Percentiles rank a stretch among this genome's conserved stretches.
These are phyloP conservation scores for Aspergillus sp. DNA, from an alignment of 2,329 filamentous ascomycete genomes.

Conservation along the genomic window DNA sequence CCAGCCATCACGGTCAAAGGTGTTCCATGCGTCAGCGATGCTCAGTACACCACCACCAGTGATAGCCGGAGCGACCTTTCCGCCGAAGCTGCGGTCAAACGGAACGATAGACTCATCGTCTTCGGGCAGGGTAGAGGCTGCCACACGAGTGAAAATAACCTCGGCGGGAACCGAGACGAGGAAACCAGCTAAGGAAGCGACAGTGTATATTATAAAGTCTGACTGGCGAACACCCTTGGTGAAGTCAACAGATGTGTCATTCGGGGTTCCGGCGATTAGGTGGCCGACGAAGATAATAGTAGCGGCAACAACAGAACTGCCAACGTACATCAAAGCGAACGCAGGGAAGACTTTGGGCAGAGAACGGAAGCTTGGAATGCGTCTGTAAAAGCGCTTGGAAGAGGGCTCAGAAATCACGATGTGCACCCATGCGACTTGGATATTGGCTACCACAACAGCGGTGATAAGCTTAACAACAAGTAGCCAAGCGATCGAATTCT, in stretches of 20 bases:
- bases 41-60: slow-evolving; percentile 73
- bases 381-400: slow-evolving; percentile 63
- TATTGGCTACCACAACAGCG: slow-evolving; percentile 63
- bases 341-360: slow-evolving; percentile 72
- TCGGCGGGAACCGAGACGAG: slow-evolving; percentile 72
- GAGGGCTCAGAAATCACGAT: slow-evolving; percentile 74
- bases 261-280: slow-evolving; percentile 11
- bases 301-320: slow-evolving; percentile 41
- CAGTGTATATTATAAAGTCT: slow-evolving; percentile 30
- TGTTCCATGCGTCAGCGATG: slow-evolving; percentile 74
- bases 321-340: slow-evolving; percentile 60
- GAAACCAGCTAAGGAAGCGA: slow-evolving; percentile 52
- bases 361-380: slow-evolving; percentile 65
- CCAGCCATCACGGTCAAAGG: slow-evolving; percentile 71
- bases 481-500: slow-evolving; percentile 41
- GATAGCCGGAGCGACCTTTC: slow-evolving; percentile 71
- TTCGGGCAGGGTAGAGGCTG: slow-evolving; percentile 81
- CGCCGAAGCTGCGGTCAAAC: slow-evolving; percentile 84
- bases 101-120: slow-evolving; percentile 81
- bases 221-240: too few relatives aligned
- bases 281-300: slow-evolving; percentile 45
- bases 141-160: slow-evolving; percentile 76
- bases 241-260: too few relatives aligned
- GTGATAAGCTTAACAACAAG: slow-evolving; percentile 57
- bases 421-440: slow-evolving; percentile 80